A percentile compares a stretch with the other conserved stretches of the same genome.
Evolutionary conservation across 768 basidiomycete species (phyloP).

Genomic region (Boletellus emodensis): DNA sequence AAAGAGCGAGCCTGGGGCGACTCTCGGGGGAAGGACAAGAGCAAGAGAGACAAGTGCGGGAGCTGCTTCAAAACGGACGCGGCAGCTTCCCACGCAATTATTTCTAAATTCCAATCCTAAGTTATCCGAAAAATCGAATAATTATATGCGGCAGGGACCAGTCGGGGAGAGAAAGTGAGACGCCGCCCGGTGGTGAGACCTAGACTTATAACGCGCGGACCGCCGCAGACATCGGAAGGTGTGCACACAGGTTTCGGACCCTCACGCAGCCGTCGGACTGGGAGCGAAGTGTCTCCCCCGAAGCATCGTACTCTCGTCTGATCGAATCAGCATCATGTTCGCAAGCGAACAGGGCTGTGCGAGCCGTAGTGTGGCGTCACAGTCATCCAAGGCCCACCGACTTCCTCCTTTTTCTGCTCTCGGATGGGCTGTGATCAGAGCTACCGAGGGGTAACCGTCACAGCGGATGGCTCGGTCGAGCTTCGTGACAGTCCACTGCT

Average conservation of each 20-base stretch:
- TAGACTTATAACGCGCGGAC: not conserved
- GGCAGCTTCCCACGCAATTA: constrained; percentile 33
- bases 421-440: too few relatives aligned
- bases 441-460: too few relatives aligned
- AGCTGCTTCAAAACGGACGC: constrained; percentile 36
- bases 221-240: too few relatives aligned
- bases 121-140: constrained; percentile 19
- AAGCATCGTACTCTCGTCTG: too few relatives aligned
- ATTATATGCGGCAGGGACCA: not conserved
- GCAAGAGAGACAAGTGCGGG: not conserved
- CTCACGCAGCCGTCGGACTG: not conserved
- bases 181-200: not conserved
- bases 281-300: too few relatives aligned
- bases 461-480: too few relatives aligned
- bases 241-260: not conserved
- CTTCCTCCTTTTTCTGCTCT: too few relatives aligned
- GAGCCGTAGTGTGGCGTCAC: too few relatives aligned
- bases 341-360: too few relatives aligned
- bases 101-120: constrained; percentile 21
- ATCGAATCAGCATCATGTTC: not conserved
- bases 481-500: too few relatives aligned
- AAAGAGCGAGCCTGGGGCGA: not conserved
- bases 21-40: constrained; percentile 16
- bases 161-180: too few relatives aligned
- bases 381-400: too few relatives aligned